These are phyloP conservation scores for Cornus controversa DNA, from an alignment of 148 eudicot species.

Conservation along the genomic window DNA sequence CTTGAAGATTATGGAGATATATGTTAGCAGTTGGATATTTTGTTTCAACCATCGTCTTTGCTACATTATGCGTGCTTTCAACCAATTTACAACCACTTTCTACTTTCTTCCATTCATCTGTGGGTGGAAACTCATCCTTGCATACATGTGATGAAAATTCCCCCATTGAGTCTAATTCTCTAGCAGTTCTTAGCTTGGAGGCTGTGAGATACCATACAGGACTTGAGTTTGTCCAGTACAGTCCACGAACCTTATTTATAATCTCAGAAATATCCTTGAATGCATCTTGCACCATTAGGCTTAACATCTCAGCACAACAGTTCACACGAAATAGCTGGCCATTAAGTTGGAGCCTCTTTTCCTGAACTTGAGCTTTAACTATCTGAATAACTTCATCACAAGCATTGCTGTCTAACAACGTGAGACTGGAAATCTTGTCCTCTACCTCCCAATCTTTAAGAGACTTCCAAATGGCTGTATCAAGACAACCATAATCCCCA, in stretches of 20 bases:
- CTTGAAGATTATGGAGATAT: too few species aligned
- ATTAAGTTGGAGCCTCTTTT: slow-evolving; percentile 1
- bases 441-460: slow-evolving; percentile 3
- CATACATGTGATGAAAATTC: not conserved
- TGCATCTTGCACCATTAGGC: slow-evolving; percentile 8
- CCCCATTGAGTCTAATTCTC: not conserved
- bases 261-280: not conserved
- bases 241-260: not conserved
- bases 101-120: not conserved
- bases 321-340: not conserved
- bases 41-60: too few species aligned
- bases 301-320: slow-evolving; percentile 9
- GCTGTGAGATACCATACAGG: slow-evolving; percentile 3
- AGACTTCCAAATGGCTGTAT: slow-evolving; percentile 2
- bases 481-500: not conserved
- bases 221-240: not conserved
- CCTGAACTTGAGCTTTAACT: not conserved
- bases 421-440: slow-evolving; percentile 1
- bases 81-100: too few species aligned
- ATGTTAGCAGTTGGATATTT: too few species aligned
- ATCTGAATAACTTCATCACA: not conserved
- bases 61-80: too few species aligned
- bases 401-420: not conserved
- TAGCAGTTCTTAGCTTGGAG: not conserved
- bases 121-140: not conserved